These are phyloP conservation scores for Coprinopsis sp. DNA, from an alignment of 768 basidiomycete species.

Conservation along the genomic window DNA sequence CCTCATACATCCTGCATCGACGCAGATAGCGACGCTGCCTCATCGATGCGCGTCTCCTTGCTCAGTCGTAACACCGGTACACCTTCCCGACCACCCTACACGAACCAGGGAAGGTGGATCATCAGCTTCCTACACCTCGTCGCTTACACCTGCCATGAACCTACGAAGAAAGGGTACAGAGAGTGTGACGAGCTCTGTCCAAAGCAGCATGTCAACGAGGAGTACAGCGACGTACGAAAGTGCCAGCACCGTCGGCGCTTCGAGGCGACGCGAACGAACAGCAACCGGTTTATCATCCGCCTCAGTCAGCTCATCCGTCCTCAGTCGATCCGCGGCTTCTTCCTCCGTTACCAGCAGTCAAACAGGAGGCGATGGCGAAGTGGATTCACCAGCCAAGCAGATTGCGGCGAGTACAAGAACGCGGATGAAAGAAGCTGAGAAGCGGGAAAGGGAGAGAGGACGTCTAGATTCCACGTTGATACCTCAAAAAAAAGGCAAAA, in stretches of 20 bases:
- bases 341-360: not conserved
- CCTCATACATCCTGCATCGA: slow-evolving; percentile 33
- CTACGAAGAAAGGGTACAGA: not conserved
- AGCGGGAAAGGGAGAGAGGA: slow-evolving; percentile 25
- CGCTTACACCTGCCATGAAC: not conserved
- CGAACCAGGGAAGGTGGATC: not conserved
- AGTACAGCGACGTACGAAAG: slow-evolving; percentile 13
- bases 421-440: slow-evolving; percentile 18
- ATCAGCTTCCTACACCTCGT: not conserved
- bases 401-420: slow-evolving; percentile 16
- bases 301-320: not conserved
- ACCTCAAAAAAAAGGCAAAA: no score
- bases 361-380: not conserved
- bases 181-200: slow-evolving; percentile 9
- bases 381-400: slow-evolving; percentile 26
- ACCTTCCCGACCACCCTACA: slow-evolving; percentile 1
- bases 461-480: slow-evolving; percentile 74
- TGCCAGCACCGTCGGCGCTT: no score
- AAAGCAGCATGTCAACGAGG: slow-evolving; percentile 10
- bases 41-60: slow-evolving; percentile 43
- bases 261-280: no score
- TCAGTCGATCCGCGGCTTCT: slow-evolving; percentile 1
- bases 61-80: slow-evolving; percentile 26
- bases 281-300: no score
- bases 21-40: slow-evolving; percentile 37